Base-by-base conservation (phyloP, 495 filamentous ascomycete species). In the Haplographium delicatum region DNA sequence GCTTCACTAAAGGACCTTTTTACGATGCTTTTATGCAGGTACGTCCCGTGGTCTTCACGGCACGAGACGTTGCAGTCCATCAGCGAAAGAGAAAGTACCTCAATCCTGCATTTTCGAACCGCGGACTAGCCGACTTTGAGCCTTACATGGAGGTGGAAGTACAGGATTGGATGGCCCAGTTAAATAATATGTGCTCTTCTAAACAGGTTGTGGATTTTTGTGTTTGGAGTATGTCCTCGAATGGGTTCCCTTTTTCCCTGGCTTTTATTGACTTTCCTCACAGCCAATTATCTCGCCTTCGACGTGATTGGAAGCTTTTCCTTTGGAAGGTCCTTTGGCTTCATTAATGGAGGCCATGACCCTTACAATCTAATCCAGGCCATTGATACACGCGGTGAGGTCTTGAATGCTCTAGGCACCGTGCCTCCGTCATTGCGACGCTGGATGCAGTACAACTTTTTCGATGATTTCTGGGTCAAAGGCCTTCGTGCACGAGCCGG, bases 221-320 rank as follows among this genome's bases (percentile, higher is more conserved):
- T n/a, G n/a, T n/a, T n/a, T n/a, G n/a, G n/a, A n/a, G n/a, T n/a
- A n/a, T n/a, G n/a, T n/a, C n/a, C n/a, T n/a, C n/a, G n/a, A n/a
- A n/a, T n/a, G n/a, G n/a, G n/a, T n/a, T n/a, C n/a, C n/a, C n/a
- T n/a, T n/a, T n/a, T n/a, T n/a, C n/a, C n/a, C n/a, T n/a, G n/a
- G n/a, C n/a, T n/a, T n/a, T n/a, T n/a, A n/a, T n/a, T n/a, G n/a
- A n/a, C n/a, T n/a, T n/a, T n/a, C n/a, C n/a, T 4, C 2, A 70
- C 60, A 35, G 59, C 62, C 1, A 65, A 65, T 35, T 72, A 60
- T 51, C 61, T 75, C 37, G 62, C 71, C 16, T 42, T 72, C 6
- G 70, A 73, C 46, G 54, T 72, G 27, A 72, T 75, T 48, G 60
- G 61, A 15, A 50, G 61, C 37, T 50, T 68, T 33, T 63, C 61